Evolutionary conservation across 768 basidiomycete genomes (phyloP).

Genomic region (Podaxis pistillaris): DNA sequence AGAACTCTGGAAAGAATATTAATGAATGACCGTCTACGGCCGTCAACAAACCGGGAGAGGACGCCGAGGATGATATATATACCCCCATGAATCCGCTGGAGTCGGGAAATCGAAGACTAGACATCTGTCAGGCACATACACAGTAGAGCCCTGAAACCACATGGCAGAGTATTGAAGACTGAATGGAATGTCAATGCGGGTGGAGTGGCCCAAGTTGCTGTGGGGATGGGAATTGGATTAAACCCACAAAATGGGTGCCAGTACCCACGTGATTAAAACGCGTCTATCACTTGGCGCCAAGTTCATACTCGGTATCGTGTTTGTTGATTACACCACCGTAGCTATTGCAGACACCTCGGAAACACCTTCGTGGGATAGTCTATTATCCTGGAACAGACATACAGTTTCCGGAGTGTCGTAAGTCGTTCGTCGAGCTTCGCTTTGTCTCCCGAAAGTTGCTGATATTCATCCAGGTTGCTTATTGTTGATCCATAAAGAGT

Average conservation of each 20-base stretch:
- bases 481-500: not conserved
- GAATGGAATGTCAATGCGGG: no score
- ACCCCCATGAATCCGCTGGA: no score
- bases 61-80: no score
- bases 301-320: slow-evolving; percentile 10
- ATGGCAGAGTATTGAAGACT: no score
- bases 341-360: not conserved
- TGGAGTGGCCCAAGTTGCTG: no score
- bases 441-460: not conserved
- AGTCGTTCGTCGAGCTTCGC: not conserved
- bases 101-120: no score
- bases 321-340: slow-evolving; percentile 17
- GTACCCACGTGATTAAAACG: not conserved
- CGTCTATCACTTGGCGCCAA: not conserved
- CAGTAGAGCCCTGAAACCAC: no score
- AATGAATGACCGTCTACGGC: no score
- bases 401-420: not conserved
- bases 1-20: no score
- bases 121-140: no score
- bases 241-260: not conserved
- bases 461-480: not conserved
- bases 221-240: no score
- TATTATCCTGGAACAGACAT: not conserved
- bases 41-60: no score
- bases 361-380: not conserved